phyloP scores from a whole-genome alignment of 768 basidiomycete genomes.

The Cyclocybe cylindracea region DNA sequence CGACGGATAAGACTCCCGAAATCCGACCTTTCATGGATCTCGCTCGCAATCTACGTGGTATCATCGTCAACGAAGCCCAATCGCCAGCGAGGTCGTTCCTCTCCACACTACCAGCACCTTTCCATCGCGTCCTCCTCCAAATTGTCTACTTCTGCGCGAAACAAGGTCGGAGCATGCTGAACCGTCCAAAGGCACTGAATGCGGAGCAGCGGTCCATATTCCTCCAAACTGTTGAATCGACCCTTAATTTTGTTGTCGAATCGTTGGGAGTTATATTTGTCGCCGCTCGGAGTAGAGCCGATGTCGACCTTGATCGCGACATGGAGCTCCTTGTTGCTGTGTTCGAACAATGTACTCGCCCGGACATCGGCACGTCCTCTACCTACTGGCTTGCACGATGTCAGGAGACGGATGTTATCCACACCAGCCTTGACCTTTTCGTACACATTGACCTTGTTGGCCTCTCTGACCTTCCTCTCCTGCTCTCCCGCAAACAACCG shows the following conservation, averaged over 20 bases:
- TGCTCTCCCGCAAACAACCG: conserved; percentile 63
- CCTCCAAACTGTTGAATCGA: conserved; percentile 59
- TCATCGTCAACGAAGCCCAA: conserved; percentile 75
- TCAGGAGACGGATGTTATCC: conserved; percentile 80
- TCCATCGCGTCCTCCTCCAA: conserved; percentile 81
- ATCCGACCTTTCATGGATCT: conserved; percentile 62
- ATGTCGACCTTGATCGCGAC: conserved; percentile 74
- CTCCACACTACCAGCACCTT: conserved; percentile 59
- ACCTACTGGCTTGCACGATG: conserved; percentile 78
- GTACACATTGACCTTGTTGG: conserved; percentile 70
- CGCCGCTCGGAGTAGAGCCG: conserved; percentile 54
- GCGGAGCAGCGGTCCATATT: conserved; percentile 66
- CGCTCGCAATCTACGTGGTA: conserved; percentile 57
- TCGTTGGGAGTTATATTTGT: conserved; percentile 66
- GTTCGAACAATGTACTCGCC: conserved; percentile 78
- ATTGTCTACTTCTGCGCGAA: conserved; percentile 77
- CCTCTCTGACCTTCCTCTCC: conserved; percentile 61
- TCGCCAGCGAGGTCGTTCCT: conserved; percentile 75
- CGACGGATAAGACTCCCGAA: conserved; percentile 53
- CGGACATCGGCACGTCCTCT: conserved; percentile 68
- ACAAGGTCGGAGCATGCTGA: conserved; percentile 54
- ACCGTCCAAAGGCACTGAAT: conserved; percentile 49
- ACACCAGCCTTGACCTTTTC: conserved; percentile 72
- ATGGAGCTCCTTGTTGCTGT: conserved; percentile 80
- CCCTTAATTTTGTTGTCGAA: conserved; percentile 67